phyloP scores from a whole-genome alignment of 2,329 filamentous ascomycete genomes.

The Pseudogymnoascus sp. region DNA sequence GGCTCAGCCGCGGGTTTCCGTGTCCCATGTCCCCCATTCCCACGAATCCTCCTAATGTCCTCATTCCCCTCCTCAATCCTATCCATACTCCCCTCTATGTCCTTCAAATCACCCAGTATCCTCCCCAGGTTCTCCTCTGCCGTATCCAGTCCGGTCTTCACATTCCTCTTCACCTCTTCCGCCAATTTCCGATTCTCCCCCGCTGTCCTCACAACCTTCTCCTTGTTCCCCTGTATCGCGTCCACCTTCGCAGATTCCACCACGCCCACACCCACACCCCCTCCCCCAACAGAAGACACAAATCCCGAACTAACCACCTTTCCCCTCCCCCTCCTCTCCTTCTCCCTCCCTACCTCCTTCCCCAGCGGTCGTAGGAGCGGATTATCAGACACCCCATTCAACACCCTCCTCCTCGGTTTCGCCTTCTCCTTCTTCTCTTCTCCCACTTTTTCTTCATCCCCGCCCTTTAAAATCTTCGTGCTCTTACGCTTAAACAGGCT shows the following conservation, averaged over 20 bases:
- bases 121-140: neutral
- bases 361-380: constrained; percentile 20
- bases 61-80: neutral
- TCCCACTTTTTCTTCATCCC: neutral
- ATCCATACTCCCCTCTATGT: neutral
- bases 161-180: neutral
- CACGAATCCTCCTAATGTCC: no score
- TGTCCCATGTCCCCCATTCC: no score
- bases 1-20: no score
- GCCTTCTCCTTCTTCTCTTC: neutral
- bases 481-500: neutral
- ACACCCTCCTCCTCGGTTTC: constrained; percentile 21
- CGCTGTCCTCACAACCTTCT: neutral
- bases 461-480: neutral
- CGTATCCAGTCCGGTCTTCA: neutral
- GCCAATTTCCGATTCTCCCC: neutral
- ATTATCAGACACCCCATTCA: constrained; percentile 21
- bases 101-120: neutral
- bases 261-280: neutral
- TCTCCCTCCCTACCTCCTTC: neutral
- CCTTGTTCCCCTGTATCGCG: neutral
- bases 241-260: neutral
- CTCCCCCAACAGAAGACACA: neutral
- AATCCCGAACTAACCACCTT: neutral
- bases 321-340: neutral